Percentiles rank a stretch among this genome's conserved stretches.
These are phyloP conservation scores for Pisolithus albus DNA, from an alignment of 768 basidiomycete genomes.

Conservation along the genomic window DNA sequence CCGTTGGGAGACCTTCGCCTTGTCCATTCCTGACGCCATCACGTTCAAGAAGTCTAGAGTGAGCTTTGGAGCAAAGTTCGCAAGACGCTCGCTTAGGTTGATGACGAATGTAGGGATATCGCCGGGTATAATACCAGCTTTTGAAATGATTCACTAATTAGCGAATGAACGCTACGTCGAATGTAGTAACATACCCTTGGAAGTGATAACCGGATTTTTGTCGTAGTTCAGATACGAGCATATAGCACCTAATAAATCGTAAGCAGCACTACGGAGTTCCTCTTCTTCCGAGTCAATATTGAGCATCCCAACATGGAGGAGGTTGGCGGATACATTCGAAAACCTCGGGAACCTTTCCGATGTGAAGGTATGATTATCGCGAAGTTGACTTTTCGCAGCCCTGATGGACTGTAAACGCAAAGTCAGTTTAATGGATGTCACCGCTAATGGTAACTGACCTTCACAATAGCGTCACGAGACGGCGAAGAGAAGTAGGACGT, in stretches of 20 bases:
- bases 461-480: conserved; percentile 63
- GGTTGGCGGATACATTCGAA: conserved; percentile 77
- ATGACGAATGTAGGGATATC: conserved; percentile 56
- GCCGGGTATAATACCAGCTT: conserved; percentile 67
- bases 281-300: conserved; percentile 71
- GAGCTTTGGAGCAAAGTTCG: conserved; percentile 69
- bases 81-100: conserved; percentile 63
- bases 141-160: conserved; percentile 3
- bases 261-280: conserved; percentile 70
- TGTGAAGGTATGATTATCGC: conserved; percentile 43
- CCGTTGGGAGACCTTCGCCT: conserved; percentile 42
- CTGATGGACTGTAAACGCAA: conserved; percentile 51
- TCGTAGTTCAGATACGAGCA: conserved; percentile 75
- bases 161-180: not conserved
- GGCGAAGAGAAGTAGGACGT: conserved; percentile 74
- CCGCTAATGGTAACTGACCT: conserved; percentile 35
- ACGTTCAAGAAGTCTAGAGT: conserved; percentile 89
- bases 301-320: conserved; percentile 82
- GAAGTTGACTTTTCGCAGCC: conserved; percentile 64
- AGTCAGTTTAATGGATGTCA: too few relatives aligned
- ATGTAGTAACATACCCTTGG: conserved; percentile 46
- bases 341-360: conserved; percentile 68
- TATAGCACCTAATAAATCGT: conserved; percentile 71
- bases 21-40: conserved; percentile 60
- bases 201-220: conserved; percentile 60